Evolutionary conservation across 1,139 yeast genomes (phyloP).

Genomic region (Lodderomyces parapsilosis): DNA sequence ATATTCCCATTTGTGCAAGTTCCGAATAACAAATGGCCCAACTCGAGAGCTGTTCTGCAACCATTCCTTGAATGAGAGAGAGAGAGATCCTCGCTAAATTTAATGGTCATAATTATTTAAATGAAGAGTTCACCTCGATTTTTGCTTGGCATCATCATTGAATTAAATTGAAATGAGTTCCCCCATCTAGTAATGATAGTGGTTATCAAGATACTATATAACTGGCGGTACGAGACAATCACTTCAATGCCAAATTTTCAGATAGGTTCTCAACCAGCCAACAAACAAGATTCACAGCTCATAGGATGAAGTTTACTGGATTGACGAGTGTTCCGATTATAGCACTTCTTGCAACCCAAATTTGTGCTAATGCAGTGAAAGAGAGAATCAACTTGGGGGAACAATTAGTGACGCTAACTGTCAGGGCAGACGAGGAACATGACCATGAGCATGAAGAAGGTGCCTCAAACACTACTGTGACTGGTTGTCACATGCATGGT

Average conservation of each 20-base stretch:
- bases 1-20: too few relatives aligned
- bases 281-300: neutral
- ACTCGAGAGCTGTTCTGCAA: neutral
- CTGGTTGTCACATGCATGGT: constrained; percentile 33
- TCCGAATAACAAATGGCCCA: too few relatives aligned
- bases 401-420: neutral
- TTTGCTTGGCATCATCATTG: neutral
- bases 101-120: too few relatives aligned
- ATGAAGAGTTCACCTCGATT: neutral
- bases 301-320: neutral
- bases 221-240: neutral
- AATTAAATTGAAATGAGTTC: neutral
- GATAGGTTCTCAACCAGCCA: neutral
- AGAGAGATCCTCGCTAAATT: too few relatives aligned
- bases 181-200: neutral
- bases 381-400: neutral
- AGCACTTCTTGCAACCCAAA: neutral
- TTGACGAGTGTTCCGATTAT: neutral
- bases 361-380: neutral
- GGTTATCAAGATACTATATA: constrained; percentile 1
- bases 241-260: neutral
- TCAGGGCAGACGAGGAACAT: neutral
- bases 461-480: constrained; percentile 5
- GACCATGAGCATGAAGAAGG: constrained; percentile 2
- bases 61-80: neutral